Base-by-base conservation (phyloP, 2,329 filamentous ascomycete species). In the Chaetomiaceae sp. region DNA sequence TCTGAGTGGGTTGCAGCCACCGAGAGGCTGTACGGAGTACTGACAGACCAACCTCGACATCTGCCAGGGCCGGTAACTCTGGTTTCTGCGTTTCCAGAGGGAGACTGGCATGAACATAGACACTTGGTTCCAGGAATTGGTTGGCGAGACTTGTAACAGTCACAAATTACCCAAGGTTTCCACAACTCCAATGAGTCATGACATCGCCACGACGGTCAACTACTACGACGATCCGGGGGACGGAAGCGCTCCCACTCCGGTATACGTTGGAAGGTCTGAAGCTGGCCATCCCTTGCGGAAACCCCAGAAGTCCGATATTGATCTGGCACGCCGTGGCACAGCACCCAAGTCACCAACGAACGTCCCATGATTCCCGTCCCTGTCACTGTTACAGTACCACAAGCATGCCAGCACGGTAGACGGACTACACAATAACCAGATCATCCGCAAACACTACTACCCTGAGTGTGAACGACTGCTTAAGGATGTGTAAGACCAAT, bases 391-490 rank as follows among this genome's bases (percentile, higher is more conserved):
- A 57, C 55, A 6, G 65, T 64, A 21, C 17, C 39, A 7, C 6
- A 27, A 57, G 23, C 39, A 34, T 17, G 33, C 41, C 3, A 66
- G 64, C 55, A 20, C 21, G 4, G 57, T 67, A 31, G 50, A 57
- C 13, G 61, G 58, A 2, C 73, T 72, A 42, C 55, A 58, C 3
- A 76, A 85, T 62, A 79, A 85, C 44, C 74, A 75, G 3, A 70
- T 72, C 20, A 82, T 92, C 60, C 72, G 78, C 59, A 59, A 66
- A 1, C 68, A 75, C 20, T 91, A 91, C 69, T 91, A 91, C 66
- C 79, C 82, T 0, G 86, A 91, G 63, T 80, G 87, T 25, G 81
- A 84, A 64, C 66, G 77, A 43, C 67, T 90, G 16, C 62, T 91
- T 0, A 83, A 81, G 47, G 73, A 78, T 2, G 72, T 67, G 56